Evolutionary conservation across 2,329 filamentous ascomycete genomes (phyloP).

Genomic region (Fusarium tricinctum): DNA sequence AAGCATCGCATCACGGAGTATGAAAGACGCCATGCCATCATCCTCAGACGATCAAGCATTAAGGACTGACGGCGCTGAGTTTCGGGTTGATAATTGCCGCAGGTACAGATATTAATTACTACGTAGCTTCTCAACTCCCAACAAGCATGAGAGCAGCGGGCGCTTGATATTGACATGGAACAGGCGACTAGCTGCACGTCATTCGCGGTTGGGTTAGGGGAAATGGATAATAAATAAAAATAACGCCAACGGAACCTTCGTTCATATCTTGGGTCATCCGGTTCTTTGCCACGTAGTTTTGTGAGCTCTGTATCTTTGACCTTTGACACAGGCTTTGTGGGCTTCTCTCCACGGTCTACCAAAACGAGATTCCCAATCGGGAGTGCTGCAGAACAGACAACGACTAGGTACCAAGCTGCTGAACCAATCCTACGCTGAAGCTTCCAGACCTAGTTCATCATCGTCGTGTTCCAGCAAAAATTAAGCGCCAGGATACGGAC

Average conservation of each 20-base stretch:
- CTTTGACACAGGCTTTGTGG: constrained; percentile 35
- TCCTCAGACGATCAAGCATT: constrained; percentile 10
- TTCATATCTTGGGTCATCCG: constrained; percentile 20
- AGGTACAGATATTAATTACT: constrained; percentile 15
- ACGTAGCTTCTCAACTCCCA: constrained; percentile 6
- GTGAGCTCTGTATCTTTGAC: constrained; percentile 1
- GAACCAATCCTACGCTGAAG: constrained; percentile 47
- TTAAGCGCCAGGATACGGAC: constrained; percentile 46
- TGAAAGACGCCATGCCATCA: constrained; percentile 37
- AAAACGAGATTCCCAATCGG: constrained; percentile 46
- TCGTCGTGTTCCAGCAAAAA: constrained; percentile 40
- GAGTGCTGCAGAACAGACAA: constrained; percentile 43
- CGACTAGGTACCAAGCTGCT: constrained; percentile 38
- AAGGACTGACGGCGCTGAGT: constrained; percentile 3
- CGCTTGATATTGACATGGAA: constrained; percentile 37
- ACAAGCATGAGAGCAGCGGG: constrained; percentile 24
- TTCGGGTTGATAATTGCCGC: constrained; percentile 39
- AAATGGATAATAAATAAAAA: constrained; percentile 26
- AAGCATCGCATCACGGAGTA: constrained; percentile 31
- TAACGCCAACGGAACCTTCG: constrained; percentile 32
- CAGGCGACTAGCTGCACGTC: constrained; percentile 35
- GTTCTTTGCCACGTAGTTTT: constrained; percentile 12
- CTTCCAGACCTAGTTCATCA: constrained; percentile 39
- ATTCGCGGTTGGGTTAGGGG: constrained; percentile 17
- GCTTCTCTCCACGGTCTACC: constrained; percentile 13